Evolutionary conservation across 768 basidiomycete species (phyloP).

Genomic region (Panellus pusillus): DNA sequence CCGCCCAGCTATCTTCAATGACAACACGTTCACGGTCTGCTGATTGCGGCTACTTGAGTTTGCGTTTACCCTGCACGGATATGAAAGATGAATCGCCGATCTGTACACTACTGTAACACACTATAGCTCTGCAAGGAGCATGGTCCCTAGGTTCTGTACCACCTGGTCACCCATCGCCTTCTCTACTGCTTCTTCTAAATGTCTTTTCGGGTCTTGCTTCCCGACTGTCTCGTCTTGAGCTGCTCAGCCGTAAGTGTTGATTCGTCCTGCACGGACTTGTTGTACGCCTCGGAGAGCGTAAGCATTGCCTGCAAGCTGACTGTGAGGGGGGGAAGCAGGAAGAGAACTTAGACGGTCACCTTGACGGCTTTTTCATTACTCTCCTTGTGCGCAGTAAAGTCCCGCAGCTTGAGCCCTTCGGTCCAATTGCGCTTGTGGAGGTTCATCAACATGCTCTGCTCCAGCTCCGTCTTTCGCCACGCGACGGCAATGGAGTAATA

Average conservation of each 20-base stretch:
- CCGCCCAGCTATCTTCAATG: conserved; percentile 1
- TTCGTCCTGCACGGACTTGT: conserved; percentile 97
- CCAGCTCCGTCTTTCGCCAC: conserved; percentile 97
- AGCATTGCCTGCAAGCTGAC: conserved; percentile 75
- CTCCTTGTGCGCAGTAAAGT: conserved; percentile 88
- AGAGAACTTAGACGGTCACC: conserved; percentile 46
- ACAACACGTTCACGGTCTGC: conserved; percentile 19
- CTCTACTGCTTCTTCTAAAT: conserved; percentile 96
- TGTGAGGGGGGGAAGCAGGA: conserved; percentile 16
- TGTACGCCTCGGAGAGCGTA: conserved; percentile 87
- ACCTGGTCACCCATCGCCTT: conserved; percentile 98
- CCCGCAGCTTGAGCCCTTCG: conserved; percentile 87
- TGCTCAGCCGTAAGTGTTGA: conserved; percentile 92
- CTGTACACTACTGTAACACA: conserved; percentile 1
- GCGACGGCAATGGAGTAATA: conserved; percentile 98
- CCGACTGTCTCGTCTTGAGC: conserved; percentile 97
- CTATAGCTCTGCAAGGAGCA: conserved; percentile 88
- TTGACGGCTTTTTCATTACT: conserved; percentile 92
- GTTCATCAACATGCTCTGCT: conserved; percentile 99
- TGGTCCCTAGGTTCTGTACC: conserved; percentile 91
- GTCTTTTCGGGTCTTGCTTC: conserved; percentile 97
- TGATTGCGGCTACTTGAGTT: conserved; percentile 5
- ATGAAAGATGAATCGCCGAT: neutral
- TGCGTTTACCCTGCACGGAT: neutral
- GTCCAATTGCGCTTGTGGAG: conserved; percentile 99